Base-by-base conservation (phyloP, 169 alveolate genomes). In the Miamiensis avidus region DNA sequence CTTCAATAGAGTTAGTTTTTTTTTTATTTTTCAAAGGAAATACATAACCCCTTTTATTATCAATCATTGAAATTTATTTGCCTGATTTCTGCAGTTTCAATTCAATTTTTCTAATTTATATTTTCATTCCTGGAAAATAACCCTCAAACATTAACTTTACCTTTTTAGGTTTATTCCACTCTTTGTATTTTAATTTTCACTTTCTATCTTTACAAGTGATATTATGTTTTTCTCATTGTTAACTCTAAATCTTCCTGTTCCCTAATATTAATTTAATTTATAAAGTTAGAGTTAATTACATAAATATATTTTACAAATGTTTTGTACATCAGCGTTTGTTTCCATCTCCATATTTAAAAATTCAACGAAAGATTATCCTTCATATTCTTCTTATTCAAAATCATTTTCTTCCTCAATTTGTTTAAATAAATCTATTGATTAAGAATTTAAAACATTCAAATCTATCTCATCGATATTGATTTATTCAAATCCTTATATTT, bases 21-120 rank as follows among this genome's bases (percentile, higher is more conserved):
- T 69, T 69, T 77, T 31, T 77, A 32, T 77, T 33, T 77, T 77
- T 77, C 30, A 77, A 77, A 1, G 82, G 82, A 33, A 77, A 77
- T 77, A 32, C 74, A 32, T 32, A 77, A 25, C 33, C 20, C 72
- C 33, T 77, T 77, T 77, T 33, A 33, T 77, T 30, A 34, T 77
- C 82, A 77, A 77, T 77, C 0, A 77, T 77, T 28, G 74, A 33
- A 32, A 77, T 77, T 69, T 77, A 33, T 77, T 77, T 1, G 33
- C 72, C 28, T 77, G 31, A 1, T 33, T 33, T 33, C 25, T 77
- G 34, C 33, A 33, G 27, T 32, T 0, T 33, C 31, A 31, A 77
- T 29, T 33, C 20, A 31, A 31, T 32, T 34, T 25, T 33, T 31
- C 74, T 31, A 77, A 77, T n/a, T 29, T 33, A n/a, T 77, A 33